Base-by-base conservation (phyloP, 1,284 basidiomycete species). In the Rhodotorula mucilaginosa region DNA sequence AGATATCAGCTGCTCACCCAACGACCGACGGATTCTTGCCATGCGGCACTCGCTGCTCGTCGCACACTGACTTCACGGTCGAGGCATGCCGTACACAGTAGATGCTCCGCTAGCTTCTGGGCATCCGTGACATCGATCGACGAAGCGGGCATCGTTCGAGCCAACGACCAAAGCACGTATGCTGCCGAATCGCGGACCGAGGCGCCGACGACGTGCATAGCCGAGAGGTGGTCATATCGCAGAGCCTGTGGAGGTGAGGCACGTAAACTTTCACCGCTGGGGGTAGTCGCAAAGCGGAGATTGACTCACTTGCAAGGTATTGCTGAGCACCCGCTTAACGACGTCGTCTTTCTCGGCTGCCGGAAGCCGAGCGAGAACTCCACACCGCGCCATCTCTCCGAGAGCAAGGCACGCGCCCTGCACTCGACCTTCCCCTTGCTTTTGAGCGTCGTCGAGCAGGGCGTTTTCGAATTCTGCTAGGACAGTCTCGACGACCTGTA, bases 1-100 rank as follows among this genome's bases (percentile, higher is more conserved):
- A 13, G 44, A 19, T 26, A 31, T 58, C 44, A 47, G 57, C 29
- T 47, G 82, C 88, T 82, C 78, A 95, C 93, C 82, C 91, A 90
- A 78, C 97, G 85, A 15, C 97, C 97, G 56, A 98, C 97, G 78
- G 91, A 90, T 81, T 99, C 97, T 81, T 99, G 97, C 80, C 93
- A 99, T 5, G 96, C 93, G 15, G 97, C 97, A 81, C 95, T 98
- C 4, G 96, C 94, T 6, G 97, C 97, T 72, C 97, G 84, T n/a
- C 97, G 87, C 62, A 99, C 93, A 70, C 93, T 91, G 19, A 98
- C 89, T 80, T 99, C 97, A 44, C 97, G 87, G 82, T 99, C 97
- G 77, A 90, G 93, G 52, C 93, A 84, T 0, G 95, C 88, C 7
- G 93, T 90, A 16, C 87, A 86, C 13, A 90, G 88, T 64, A 99